Percentiles rank a stretch among this genome's conserved stretches.
Evolutionary conservation across 257 asterid species (phyloP).

Genomic region (Osmanthus fragrans): DNA sequence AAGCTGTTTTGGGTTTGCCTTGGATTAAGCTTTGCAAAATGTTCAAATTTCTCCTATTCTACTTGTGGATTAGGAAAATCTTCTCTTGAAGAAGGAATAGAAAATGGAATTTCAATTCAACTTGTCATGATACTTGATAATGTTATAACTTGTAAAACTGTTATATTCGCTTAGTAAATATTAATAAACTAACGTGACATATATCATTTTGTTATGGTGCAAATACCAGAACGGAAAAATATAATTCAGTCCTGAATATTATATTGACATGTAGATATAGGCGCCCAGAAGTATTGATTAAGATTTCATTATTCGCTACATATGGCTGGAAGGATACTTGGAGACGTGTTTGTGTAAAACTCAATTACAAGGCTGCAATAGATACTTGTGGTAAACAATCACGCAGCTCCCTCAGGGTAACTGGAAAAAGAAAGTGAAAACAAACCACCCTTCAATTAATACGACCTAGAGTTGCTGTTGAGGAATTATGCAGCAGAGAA

Average conservation of each 20-base stretch:
- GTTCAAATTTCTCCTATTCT: too few relatives aligned
- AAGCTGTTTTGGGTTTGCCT: too few relatives aligned
- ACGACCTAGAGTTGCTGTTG: constrained; percentile 7
- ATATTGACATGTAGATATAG: neutral
- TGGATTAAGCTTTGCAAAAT: too few relatives aligned
- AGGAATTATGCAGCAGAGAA: constrained; percentile 20
- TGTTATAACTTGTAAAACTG: too few relatives aligned
- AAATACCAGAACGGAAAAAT: neutral
- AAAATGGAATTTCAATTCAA: too few relatives aligned
- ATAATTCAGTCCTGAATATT: neutral
- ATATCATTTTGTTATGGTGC: neutral
- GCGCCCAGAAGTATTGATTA: neutral
- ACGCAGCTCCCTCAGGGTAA: constrained; percentile 5
- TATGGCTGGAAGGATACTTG: neutral
- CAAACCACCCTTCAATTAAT: constrained; percentile 15
- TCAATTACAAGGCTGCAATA: neutral
- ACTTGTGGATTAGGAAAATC: too few relatives aligned
- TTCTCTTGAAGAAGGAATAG: too few relatives aligned
- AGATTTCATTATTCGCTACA: neutral
- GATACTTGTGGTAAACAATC: constrained; percentile 5
- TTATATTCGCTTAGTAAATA: too few relatives aligned
- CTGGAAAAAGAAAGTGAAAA: constrained; percentile 15
- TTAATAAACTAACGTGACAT: too few relatives aligned
- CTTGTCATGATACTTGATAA: neutral
- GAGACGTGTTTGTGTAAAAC: neutral